Percentiles rank a stretch among this genome's conserved stretches.
Conservation (phyloP, 805 yeast genomes). For the Monosporozyma unispora region DNA sequence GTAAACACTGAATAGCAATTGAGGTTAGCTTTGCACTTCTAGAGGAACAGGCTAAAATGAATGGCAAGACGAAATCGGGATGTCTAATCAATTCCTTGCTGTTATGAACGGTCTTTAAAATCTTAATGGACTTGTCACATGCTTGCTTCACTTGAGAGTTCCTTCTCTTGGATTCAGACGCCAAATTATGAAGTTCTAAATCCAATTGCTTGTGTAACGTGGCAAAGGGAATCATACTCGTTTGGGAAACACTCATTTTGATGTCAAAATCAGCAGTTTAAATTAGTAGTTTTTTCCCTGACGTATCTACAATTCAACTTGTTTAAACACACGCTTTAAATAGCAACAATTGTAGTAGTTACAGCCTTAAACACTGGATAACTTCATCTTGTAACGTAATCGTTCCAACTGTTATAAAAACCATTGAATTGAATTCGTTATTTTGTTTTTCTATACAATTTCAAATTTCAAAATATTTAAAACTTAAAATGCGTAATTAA, state of each 20-base stretch:
- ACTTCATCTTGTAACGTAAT: background rate
- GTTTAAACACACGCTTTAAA: background rate
- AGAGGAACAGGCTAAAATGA: conserved; percentile 61
- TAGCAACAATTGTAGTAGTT: background rate
- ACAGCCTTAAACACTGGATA: background rate
- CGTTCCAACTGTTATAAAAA: background rate
- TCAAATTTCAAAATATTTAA: background rate
- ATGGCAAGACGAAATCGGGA: conserved; percentile 56
- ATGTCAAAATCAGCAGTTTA: background rate
- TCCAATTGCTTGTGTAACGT: conserved; percentile 29
- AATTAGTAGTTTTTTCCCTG: background rate
- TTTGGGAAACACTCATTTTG: conserved; percentile 4
- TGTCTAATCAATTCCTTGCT: conserved; percentile 33
- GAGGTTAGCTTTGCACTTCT: conserved; percentile 67
- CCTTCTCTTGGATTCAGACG: conserved; percentile 64
- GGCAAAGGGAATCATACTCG: conserved; percentile 1
- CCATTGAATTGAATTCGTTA: background rate
- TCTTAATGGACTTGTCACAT: conserved; percentile 42
- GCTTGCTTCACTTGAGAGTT: conserved; percentile 59
- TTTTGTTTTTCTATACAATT: background rate
- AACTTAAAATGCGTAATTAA: background rate
- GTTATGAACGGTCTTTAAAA: conserved; percentile 32
- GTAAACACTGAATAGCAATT: conserved; percentile 63
- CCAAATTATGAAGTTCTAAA: conserved; percentile 50
- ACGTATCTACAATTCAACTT: background rate